Evolutionary conservation across 2,329 filamentous ascomycete genomes (phyloP), one percentile per base, ranked within the genome.

Genomic region (Geosmithia flava): DNA sequence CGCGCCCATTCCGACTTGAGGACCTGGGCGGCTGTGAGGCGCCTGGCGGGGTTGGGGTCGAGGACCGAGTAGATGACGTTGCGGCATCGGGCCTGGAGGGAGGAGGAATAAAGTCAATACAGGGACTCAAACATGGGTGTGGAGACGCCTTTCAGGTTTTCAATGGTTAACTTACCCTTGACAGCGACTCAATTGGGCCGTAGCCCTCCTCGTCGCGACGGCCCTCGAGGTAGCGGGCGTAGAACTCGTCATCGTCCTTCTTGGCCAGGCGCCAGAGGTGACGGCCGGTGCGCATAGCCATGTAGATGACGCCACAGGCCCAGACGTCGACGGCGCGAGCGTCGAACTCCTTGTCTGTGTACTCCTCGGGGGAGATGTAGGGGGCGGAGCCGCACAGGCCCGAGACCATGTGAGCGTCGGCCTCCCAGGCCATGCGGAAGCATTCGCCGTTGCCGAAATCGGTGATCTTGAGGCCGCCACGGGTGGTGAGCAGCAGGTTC

Each of bases 391-490:
- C 93, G 64, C 93, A 98, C 13, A 98, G 80, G 42, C 93, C 93
- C 41, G 89, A 91, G 3, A 95, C 95, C 90, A 97, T 96, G 66
- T 97, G 93, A 19, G 93, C 85, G 64, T 97, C 90, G 48, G 89
- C 93, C 66, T 98, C 93, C 93, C 93, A 98, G 2, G 93, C 93
- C 91, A 97, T 97, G 49, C 93, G 85, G 76, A 98, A 98, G 67
- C 93, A 98, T 67, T 98, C 93, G 59, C 93, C 93, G 58, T 98
- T 98, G 53, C 93, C 93, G 58, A 98, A 98, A 64, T 98, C 93
- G 27, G 93, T 97, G 54, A 98, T 98, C 62, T 98, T 98, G 56
- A 98, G 79, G 15, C 82, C 87, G 50, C 93, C 93, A 54, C 90
- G 87, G 0, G 87, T 93, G 3, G 93, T 98, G 49, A 98, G 75